Conservation (phyloP, 257 asterid genomes). For the Capsicum chinense region DNA sequence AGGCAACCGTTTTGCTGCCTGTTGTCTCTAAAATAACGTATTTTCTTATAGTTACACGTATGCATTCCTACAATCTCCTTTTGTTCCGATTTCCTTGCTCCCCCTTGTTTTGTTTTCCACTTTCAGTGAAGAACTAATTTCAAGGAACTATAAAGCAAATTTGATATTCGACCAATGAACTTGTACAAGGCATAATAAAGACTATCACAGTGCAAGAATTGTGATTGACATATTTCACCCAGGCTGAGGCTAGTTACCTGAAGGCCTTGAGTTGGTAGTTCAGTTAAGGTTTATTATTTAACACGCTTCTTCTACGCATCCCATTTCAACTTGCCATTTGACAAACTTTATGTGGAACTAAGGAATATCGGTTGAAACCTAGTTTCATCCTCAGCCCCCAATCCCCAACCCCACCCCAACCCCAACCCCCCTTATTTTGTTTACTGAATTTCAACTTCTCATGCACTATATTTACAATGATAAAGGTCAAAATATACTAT, state of each 20-base stretch:
- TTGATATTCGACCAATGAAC: not conserved
- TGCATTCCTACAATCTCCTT: not conserved
- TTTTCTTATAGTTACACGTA: not conserved
- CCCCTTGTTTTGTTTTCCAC: constrained; percentile 20
- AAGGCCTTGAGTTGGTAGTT: constrained; percentile 11
- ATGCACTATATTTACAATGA: constrained; percentile 14
- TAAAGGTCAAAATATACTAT: not conserved
- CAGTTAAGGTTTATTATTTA: not conserved
- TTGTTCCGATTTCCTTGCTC: constrained; percentile 1
- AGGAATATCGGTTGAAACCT: not conserved
- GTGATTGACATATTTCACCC: not conserved
- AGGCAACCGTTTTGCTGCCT: not conserved
- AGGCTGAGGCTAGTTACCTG: not conserved
- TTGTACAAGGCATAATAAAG: not conserved
- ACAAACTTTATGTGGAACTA: not conserved
- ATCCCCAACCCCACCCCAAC: too few relatives aligned
- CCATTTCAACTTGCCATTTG: not conserved
- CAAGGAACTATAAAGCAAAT: not conserved
- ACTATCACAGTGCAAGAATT: not conserved
- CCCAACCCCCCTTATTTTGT: not conserved
- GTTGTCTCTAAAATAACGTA: not conserved
- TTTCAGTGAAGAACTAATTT: not conserved
- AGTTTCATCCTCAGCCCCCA: not conserved
- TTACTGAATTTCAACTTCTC: not conserved
- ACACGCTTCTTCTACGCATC: not conserved